A percentile compares a stretch with the other conserved stretches of the same genome.
Evolutionary conservation across 805 yeast species (phyloP).

Genomic region (Wickerhamomyces subpelliculosus): DNA sequence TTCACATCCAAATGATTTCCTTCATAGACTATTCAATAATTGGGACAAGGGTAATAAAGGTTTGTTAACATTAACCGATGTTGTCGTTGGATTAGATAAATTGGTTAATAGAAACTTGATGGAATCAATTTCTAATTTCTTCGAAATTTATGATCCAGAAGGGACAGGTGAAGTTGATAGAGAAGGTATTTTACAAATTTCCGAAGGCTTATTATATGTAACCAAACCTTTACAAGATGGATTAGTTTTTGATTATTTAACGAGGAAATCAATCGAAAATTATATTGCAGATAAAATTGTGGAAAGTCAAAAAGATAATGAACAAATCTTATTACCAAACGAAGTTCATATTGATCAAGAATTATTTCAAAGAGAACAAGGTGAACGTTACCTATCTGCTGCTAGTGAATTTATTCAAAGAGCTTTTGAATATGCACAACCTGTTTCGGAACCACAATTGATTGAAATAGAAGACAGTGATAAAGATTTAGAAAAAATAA

Average conservation of each 20-base stretch:
- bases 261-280: slow-evolving; percentile 56
- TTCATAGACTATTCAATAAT: slow-evolving; percentile 54
- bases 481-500: slow-evolving; percentile 19
- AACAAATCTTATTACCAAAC: slow-evolving; percentile 44
- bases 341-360: slow-evolving; percentile 59
- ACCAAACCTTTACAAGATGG: slow-evolving; percentile 87
- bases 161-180: slow-evolving; percentile 57
- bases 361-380: slow-evolving; percentile 53
- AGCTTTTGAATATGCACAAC: slow-evolving; percentile 85
- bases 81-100: slow-evolving; percentile 66
- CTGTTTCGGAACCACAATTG: slow-evolving; percentile 42
- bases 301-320: slow-evolving; percentile 26
- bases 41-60: slow-evolving; percentile 63
- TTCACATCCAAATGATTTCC: slow-evolving; percentile 37
- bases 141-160: slow-evolving; percentile 62
- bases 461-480: slow-evolving; percentile 37
- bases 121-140: slow-evolving; percentile 73
- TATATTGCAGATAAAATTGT: slow-evolving; percentile 59
- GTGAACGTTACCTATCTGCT: slow-evolving; percentile 78
- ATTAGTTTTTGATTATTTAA: slow-evolving; percentile 51
- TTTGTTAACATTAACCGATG: slow-evolving; percentile 57
- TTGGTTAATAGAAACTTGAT: slow-evolving; percentile 68
- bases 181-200: slow-evolving; percentile 74
- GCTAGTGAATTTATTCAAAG: slow-evolving; percentile 82
- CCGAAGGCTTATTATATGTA: slow-evolving; percentile 79